Evolutionary conservation across 176 grass and related monocot species (phyloP).

Genomic region (Dactylis glomerata): DNA sequence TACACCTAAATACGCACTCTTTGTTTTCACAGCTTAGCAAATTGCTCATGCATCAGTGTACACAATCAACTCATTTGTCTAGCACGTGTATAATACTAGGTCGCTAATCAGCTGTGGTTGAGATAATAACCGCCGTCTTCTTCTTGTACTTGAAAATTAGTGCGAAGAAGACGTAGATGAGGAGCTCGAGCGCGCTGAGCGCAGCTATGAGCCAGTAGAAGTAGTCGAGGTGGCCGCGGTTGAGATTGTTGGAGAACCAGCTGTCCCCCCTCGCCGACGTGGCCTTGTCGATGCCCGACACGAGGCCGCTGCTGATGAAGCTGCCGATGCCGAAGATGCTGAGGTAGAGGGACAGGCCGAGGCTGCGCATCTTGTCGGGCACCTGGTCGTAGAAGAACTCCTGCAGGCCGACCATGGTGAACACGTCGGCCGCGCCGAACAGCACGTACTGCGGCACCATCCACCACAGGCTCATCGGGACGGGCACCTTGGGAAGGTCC

Average conservation of each 20-base stretch:
- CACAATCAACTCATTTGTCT: neutral
- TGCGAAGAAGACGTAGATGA: slow-evolving; percentile 34
- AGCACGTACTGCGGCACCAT: slow-evolving; percentile 64
- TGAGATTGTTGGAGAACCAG: slow-evolving; percentile 54
- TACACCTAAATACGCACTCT: too few species aligned
- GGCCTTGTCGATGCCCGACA: slow-evolving; percentile 26
- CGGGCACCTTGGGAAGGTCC: neutral
- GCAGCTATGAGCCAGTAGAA: slow-evolving; percentile 51
- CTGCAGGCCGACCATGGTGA: slow-evolving; percentile 60
- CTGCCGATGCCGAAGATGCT: slow-evolving; percentile 47
- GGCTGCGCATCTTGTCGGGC: slow-evolving; percentile 45
- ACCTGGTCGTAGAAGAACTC: slow-evolving; percentile 91
- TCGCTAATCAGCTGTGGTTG: neutral
- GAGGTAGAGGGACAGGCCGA: slow-evolving; percentile 45
- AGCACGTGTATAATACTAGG: neutral
- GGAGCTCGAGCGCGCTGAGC: slow-evolving; percentile 42
- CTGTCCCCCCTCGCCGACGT: slow-evolving; percentile 25
- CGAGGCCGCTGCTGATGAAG: slow-evolving; percentile 46
- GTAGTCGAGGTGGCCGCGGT: slow-evolving; percentile 47
- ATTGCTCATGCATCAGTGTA: neutral
- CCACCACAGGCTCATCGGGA: slow-evolving; percentile 89
- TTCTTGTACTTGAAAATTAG: slow-evolving; percentile 43
- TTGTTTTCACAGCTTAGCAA: too few species aligned
- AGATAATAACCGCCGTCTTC: neutral
- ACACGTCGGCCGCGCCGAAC: slow-evolving; percentile 51